phyloP scores from a whole-genome alignment of 2,329 filamentous ascomycete species.

The Stachybotrys elegans region DNA sequence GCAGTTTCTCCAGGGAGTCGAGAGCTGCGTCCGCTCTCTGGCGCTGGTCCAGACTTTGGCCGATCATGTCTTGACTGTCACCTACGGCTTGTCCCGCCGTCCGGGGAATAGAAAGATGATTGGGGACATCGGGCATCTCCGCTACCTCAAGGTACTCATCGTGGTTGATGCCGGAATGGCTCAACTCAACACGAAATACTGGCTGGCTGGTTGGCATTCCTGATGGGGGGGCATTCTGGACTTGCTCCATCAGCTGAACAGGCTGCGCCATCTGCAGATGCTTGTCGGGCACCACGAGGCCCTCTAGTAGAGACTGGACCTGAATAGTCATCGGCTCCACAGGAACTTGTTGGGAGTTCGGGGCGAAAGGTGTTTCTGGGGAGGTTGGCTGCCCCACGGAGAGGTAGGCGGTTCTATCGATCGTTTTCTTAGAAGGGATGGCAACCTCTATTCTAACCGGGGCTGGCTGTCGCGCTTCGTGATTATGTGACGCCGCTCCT shows the following conservation, averaged over 20 bases:
- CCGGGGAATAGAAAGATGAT: conserved; percentile 47
- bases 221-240: conserved; percentile 12
- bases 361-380: conserved; percentile 11
- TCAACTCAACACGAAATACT: conserved; percentile 49
- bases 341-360: conserved; percentile 8
- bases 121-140: conserved; percentile 40
- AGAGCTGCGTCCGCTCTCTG: conserved; percentile 74
- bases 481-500: conserved; percentile 10
- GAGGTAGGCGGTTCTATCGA: conserved; percentile 31
- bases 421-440: conserved; percentile 38
- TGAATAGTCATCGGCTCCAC: no score
- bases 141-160: conserved; percentile 47
- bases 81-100: conserved; percentile 45
- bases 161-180: conserved; percentile 38
- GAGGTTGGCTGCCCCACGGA: conserved; percentile 21
- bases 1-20: conserved; percentile 62
- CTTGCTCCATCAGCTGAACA: conserved; percentile 2
- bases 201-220: no score
- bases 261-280: conserved; percentile 10
- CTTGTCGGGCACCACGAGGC: no score
- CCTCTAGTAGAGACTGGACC: no score
- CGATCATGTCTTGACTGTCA: conserved; percentile 51
- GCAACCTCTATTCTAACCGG: conserved; percentile 40
- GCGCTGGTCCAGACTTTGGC: conserved; percentile 68
- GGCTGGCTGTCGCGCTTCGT: conserved; percentile 28